Base-by-base conservation (phyloP, 1,284 basidiomycete genomes). In the Agaricales sp. region DNA sequence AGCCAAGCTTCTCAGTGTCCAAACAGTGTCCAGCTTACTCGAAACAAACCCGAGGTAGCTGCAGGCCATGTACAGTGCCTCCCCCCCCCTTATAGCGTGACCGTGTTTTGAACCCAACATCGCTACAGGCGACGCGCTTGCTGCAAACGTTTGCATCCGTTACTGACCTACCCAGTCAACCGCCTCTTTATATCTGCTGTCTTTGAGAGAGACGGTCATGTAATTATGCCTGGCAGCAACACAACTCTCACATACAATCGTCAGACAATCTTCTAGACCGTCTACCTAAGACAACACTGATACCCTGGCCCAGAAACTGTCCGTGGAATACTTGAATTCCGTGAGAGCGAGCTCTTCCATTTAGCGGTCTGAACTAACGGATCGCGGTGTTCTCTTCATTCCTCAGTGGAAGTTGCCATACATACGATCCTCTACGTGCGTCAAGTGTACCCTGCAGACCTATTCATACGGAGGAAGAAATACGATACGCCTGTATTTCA, bases 361-460 rank as follows among this genome's bases (percentile, higher is more conserved):
- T 6, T 25, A 20, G 16, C 37, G 24, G 20, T 38, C 21, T 26
- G n/a, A n/a, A n/a, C n/a, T n/a, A n/a, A n/a, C n/a, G n/a, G n/a
- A n/a, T n/a, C n/a, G n/a, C n/a, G n/a, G 30, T 35, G 30, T n/a
- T 35, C n/a, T 35, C 30, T 35, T 35, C 8, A 8, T 35, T n/a
- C n/a, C 11, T 35, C 53, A 94, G 92, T 98, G 57, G 94, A 98
- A 63, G 87, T 94, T 20, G 87, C 90, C 1, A 82, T 96, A 51
- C 93, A 97, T 62, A 87, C 85, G 1, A 89, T 98, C 52, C 75
- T 98, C 1, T 95, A 90, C 59, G 80, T 93, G 20, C 83, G 94
- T 20, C 82, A 86, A 53, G 77, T 98, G 45, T 98, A 98, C 59
- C 94, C 94, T 0, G 71, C 82, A 6, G 87, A 90, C 26, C 73